Evolutionary conservation across 192 early-diverging fungal genomes (phyloP).

Genomic region (Backusella westeae): DNA sequence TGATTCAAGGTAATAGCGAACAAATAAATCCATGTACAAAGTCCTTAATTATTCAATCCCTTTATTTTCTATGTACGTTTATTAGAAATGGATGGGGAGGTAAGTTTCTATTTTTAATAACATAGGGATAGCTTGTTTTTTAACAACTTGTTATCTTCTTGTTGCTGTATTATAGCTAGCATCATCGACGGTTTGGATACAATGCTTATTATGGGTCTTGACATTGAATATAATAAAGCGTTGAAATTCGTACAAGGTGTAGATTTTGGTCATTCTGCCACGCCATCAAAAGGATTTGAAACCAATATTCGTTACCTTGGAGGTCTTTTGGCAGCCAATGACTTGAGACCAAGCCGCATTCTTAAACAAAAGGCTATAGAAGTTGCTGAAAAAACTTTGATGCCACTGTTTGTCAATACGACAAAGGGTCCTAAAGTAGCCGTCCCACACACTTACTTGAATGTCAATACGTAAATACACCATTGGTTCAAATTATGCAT

Average conservation of each 20-base stretch:
- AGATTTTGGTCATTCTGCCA: conserved; percentile 43
- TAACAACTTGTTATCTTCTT: not conserved
- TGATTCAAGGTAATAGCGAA: conserved; percentile 22
- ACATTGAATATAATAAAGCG: conserved; percentile 18
- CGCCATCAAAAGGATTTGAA: conserved; percentile 73
- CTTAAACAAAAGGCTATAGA: conserved; percentile 67
- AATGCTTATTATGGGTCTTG: conserved; percentile 78
- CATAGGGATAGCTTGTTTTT: not conserved
- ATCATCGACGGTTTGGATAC: conserved; percentile 89
- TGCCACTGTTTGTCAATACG: conserved; percentile 64
- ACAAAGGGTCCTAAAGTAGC: conserved; percentile 41
- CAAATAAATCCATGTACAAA: not conserved
- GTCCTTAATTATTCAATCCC: not conserved
- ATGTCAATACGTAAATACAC: conserved; percentile 41
- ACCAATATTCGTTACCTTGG: conserved; percentile 77
- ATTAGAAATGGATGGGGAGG: conserved; percentile 54
- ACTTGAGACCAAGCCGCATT: conserved; percentile 63
- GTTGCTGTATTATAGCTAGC: conserved; percentile 42
- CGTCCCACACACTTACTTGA: conserved; percentile 58
- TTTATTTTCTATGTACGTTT: conserved; percentile 1
- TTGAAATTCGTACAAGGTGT: conserved; percentile 31
- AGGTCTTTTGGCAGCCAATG: conserved; percentile 80
- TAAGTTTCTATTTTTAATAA: not conserved
- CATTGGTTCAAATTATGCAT: not conserved
- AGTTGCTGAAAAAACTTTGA: conserved; percentile 55